These are phyloP conservation scores for Davidsoniella virescens DNA, from an alignment of 2,329 filamentous ascomycete species.

Conservation along the genomic window DNA sequence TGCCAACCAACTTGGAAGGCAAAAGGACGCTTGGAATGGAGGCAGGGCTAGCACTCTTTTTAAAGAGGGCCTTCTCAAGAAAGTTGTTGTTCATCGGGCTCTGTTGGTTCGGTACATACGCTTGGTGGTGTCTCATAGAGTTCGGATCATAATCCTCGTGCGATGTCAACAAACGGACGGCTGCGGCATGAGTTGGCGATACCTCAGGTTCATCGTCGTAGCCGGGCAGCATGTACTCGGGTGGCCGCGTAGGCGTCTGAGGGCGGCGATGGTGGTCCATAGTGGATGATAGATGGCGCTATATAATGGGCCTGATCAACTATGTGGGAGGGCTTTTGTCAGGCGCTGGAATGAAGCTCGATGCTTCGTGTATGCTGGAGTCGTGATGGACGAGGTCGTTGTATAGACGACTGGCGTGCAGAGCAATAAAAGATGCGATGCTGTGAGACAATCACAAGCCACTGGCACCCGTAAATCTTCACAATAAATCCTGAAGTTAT, in stretches of 20 bases:
- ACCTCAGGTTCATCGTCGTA: constrained; percentile 37
- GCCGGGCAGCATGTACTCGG: constrained; percentile 39
- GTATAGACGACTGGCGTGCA: background rate
- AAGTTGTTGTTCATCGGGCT: too few relatives aligned
- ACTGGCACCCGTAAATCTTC: too few relatives aligned
- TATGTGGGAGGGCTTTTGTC: background rate
- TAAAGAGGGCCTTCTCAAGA: too few relatives aligned
- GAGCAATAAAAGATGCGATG: background rate
- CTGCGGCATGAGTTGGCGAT: constrained; percentile 32
- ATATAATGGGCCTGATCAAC: background rate
- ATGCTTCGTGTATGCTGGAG: background rate
- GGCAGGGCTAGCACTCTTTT: too few relatives aligned
- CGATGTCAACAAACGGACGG: constrained; percentile 45
- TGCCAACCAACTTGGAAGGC: too few relatives aligned
- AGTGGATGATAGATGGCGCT: background rate
- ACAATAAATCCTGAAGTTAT: background rate
- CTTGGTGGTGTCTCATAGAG: constrained; percentile 25
- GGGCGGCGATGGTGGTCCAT: constrained; percentile 12
- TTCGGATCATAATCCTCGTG: constrained; percentile 31
- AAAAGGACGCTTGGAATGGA: too few relatives aligned
- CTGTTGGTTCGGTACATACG: constrained; percentile 29
- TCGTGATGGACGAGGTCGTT: background rate
- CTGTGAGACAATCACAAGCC: too few relatives aligned
- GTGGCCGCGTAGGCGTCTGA: constrained; percentile 31
- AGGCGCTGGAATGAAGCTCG: background rate